These are phyloP conservation scores for Blastobotrys apis DNA, from an alignment of 1,139 yeast genomes.

Conservation along the genomic window DNA sequence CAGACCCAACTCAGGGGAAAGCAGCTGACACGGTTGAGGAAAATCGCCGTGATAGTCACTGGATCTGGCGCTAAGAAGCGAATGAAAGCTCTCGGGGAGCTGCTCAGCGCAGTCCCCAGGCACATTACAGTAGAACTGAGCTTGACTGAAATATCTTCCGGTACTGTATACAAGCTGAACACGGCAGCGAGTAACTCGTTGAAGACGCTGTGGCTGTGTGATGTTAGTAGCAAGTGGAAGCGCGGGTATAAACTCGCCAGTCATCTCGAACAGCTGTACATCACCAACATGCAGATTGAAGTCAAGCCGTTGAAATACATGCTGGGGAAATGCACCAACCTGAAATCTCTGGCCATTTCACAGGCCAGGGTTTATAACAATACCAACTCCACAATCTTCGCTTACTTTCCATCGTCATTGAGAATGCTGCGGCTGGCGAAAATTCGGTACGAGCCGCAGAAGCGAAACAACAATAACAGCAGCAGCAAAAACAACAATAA, in stretches of 20 bases:
- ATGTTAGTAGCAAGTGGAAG: background rate
- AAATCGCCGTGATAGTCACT: background rate
- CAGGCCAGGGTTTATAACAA: background rate
- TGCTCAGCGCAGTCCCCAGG: background rate
- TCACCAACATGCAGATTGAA: background rate
- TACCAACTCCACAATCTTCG: background rate
- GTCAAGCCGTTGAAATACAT: conserved; percentile 1
- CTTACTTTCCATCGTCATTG: conserved; percentile 1
- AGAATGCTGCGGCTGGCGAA: background rate
- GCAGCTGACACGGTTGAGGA: background rate
- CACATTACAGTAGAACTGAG: background rate
- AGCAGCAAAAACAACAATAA: no score
- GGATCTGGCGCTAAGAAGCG: background rate
- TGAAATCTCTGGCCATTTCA: background rate
- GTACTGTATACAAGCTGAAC: background rate
- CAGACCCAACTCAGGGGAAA: background rate
- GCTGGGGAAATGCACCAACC: conserved; percentile 5
- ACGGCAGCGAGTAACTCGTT: background rate
- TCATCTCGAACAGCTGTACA: background rate
- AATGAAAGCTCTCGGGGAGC: background rate
- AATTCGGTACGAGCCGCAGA: no score
- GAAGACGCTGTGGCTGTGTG: background rate
- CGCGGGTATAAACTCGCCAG: conserved; percentile 2
- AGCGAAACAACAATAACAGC: no score
- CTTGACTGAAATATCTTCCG: background rate